Conservation (phyloP, 805 yeast genomes). For the Candida broadrunensis region DNA sequence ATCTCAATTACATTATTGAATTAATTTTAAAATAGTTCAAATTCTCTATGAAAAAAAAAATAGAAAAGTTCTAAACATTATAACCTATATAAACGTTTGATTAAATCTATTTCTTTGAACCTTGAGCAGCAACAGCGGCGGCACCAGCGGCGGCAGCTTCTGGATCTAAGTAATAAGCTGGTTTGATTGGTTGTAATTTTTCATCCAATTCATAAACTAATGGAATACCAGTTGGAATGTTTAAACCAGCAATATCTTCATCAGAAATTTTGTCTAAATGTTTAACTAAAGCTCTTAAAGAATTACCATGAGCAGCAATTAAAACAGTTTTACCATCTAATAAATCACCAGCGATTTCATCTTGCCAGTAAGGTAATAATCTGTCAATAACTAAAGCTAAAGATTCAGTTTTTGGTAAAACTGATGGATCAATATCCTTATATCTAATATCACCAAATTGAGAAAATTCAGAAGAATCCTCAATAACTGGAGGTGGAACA, state of each 20-base stretch:
- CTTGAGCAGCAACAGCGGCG: slow-evolving; percentile 98
- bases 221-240: slow-evolving; percentile 98
- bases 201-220: slow-evolving; percentile 93
- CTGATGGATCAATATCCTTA: slow-evolving; percentile 77
- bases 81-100: too few relatives aligned
- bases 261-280: slow-evolving; percentile 92
- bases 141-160: slow-evolving; percentile 99
- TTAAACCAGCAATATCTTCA: slow-evolving; percentile 87
- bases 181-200: slow-evolving; percentile 82
- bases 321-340: slow-evolving; percentile 85
- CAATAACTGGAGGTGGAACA: slow-evolving; percentile 91
- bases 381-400: slow-evolving; percentile 93
- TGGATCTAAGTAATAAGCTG: slow-evolving; percentile 96
- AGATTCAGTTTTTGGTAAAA: slow-evolving; percentile 91
- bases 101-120: slow-evolving; percentile 46
- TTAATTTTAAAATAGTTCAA: too few relatives aligned
- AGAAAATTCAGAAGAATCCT: slow-evolving; percentile 72
- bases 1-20: too few relatives aligned
- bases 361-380: slow-evolving; percentile 96
- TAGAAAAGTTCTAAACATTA: too few relatives aligned
- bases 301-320: slow-evolving; percentile 98
- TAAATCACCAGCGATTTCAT: slow-evolving; percentile 80
- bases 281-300: slow-evolving; percentile 93
- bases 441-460: slow-evolving; percentile 87
- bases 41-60: too few relatives aligned